Base-by-base conservation (phyloP, 805 yeast genomes). In the Ogataea haglerorum region DNA sequence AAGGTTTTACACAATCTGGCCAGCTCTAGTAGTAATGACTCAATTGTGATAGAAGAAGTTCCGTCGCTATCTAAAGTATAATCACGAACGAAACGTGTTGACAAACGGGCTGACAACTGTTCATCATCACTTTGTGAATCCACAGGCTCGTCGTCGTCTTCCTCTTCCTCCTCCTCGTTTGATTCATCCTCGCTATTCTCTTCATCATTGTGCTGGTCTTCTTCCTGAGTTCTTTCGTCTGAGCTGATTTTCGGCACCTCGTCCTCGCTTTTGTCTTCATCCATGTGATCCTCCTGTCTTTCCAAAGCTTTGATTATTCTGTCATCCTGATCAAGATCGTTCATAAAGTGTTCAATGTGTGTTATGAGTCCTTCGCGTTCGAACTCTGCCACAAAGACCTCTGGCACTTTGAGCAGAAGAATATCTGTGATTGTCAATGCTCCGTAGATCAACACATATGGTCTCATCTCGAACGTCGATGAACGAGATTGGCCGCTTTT, bases 281-380 rank as follows among this genome's bases (percentile, higher is more conserved):
- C 40, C 26, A 42, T 24, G 5, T 26, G 31, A 13, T 24, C 30
- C 3, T 37, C 40, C 5, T 31, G 26, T 13, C 12, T 19, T 16
- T 23, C 27, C 14, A 34, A 5, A 1, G 29, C 38, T 10, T 30
- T 40, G 1, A 18, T 4, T 7, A 42, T 39, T 24, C 49, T 36
- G 24, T 32, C 43, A 31, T 54, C 57, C 6, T 27, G 34, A 16
- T 42, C 44, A 29, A 57, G 42, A 7, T 52, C 47, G 18, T 60
- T 61, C 8, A 64, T 39, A 3, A 78, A 59, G 0, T 53, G 43
- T 1, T 61, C 48, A 8, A 73, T 65, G 53, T 82, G 86, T 13
- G 70, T 60, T 4, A 82, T 56, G n/a, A 84, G 60, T 0, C 96
- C 96, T 52, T 87, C 95, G 40, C 85, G 72, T 51, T 76, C 82